Evolutionary conservation across 2,329 filamentous ascomycete genomes (phyloP).

Genomic region (Dothideomycetidae sp.): DNA sequence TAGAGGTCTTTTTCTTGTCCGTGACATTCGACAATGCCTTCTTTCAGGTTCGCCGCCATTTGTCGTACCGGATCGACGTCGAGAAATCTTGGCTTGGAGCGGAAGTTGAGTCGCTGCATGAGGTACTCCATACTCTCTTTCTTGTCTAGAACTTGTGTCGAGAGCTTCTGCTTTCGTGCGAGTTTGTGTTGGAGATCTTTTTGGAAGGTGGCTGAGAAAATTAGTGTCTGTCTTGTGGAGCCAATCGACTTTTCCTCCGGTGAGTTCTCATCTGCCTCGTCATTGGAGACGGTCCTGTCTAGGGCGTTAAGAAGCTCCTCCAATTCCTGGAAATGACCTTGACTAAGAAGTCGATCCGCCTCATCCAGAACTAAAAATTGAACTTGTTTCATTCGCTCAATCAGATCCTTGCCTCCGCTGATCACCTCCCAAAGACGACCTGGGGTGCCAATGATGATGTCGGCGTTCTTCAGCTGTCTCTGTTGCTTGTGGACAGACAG

Average conservation of each 20-base stretch:
- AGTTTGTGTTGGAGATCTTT: slow-evolving; percentile 84
- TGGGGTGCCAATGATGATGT: slow-evolving; percentile 79
- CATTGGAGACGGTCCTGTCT: slow-evolving; percentile 38
- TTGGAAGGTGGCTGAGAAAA: slow-evolving; percentile 95
- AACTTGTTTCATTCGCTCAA: slow-evolving; percentile 56
- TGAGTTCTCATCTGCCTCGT: slow-evolving; percentile 26
- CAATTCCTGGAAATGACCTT: slow-evolving; percentile 90
- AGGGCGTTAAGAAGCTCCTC: slow-evolving; percentile 74
- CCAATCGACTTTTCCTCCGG: slow-evolving; percentile 30
- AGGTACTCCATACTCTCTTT: slow-evolving; percentile 86
- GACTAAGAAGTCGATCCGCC: slow-evolving; percentile 78
- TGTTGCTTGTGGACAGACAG: slow-evolving; percentile 92
- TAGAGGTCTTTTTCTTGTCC: slow-evolving; percentile 96
- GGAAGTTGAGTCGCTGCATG: slow-evolving; percentile 77
- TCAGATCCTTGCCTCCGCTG: slow-evolving; percentile 55
- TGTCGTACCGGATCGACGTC: slow-evolving; percentile 81
- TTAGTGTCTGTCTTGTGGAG: slow-evolving; percentile 58
- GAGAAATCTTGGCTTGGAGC: slow-evolving; percentile 72
- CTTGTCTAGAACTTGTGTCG: slow-evolving; percentile 50
- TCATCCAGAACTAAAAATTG: slow-evolving; percentile 84
- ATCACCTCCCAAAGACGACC: slow-evolving; percentile 91
- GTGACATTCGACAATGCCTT: slow-evolving; percentile 82
- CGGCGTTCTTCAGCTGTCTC: slow-evolving; percentile 64
- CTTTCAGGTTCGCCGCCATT: slow-evolving; percentile 73
- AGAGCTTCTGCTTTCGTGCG: slow-evolving; percentile 54